Conservation (phyloP, 139 green algal species). For the Tetradesmus lagerheimii region DNA sequence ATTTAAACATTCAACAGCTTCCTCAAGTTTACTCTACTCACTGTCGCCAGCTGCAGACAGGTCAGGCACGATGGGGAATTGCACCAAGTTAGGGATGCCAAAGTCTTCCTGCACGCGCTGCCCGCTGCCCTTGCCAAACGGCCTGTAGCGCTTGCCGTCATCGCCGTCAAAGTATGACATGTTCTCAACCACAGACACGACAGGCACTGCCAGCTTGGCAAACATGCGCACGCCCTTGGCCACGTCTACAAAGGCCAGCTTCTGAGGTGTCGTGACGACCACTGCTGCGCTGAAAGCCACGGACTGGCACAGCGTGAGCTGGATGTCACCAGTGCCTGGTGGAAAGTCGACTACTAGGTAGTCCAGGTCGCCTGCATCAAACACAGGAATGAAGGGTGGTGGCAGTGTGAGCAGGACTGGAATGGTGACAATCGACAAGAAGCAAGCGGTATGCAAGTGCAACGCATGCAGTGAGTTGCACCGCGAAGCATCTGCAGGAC, state of each 20-base stretch:
- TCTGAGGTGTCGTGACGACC: constrained; percentile 99
- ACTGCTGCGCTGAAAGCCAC: constrained; percentile 95
- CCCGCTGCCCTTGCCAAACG: constrained; percentile 90
- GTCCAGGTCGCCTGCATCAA: constrained; percentile 88
- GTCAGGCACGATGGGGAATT: constrained; percentile 94
- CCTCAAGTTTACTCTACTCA: too few species aligned
- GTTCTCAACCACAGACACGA: constrained; percentile 99
- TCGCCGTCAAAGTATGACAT: constrained; percentile 98
- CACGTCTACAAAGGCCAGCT: constrained; percentile 99
- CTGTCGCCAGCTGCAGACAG: constrained; percentile 93
- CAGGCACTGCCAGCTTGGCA: constrained; percentile 94
- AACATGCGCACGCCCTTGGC: constrained; percentile 99
- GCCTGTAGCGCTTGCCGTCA: constrained; percentile 87
- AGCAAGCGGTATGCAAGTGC: neutral
- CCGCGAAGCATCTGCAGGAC: too few species aligned
- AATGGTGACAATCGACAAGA: neutral
- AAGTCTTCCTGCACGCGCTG: constrained; percentile 90
- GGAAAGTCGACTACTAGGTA: constrained; percentile 99
- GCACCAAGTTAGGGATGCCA: constrained; percentile 93
- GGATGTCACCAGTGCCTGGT: constrained; percentile 98
- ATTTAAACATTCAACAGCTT: too few species aligned
- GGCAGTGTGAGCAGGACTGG: neutral
- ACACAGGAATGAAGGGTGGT: neutral
- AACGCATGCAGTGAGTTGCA: too few species aligned
- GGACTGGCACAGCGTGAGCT: constrained; percentile 97